phyloP scores from a whole-genome alignment of 305 asterid genomes.

The Andrographis paniculata region DNA sequence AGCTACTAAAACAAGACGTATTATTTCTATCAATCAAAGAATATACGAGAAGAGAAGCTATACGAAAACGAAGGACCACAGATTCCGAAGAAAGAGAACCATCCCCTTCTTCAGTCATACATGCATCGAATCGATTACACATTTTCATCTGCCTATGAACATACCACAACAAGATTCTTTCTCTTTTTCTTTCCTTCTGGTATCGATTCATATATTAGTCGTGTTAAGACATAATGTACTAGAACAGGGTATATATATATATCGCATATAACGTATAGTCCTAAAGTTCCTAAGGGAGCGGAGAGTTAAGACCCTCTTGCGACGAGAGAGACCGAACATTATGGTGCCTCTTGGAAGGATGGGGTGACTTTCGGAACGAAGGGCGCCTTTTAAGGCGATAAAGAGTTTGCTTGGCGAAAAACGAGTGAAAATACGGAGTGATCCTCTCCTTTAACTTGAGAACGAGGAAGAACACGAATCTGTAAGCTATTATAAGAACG shows the following conservation, averaged over 20 bases:
- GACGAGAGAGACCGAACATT: conserved; percentile 46
- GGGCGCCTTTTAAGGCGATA: conserved; percentile 40
- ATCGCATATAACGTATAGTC: neutral
- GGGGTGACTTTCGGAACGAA: conserved; percentile 37
- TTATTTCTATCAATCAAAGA: neutral
- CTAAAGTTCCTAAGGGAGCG: conserved; percentile 28
- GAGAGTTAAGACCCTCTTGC: conserved; percentile 66
- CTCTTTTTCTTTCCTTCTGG: neutral
- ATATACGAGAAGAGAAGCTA: neutral
- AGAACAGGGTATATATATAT: neutral
- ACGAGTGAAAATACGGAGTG: conserved; percentile 37
- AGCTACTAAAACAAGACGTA: neutral
- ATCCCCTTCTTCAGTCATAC: neutral
- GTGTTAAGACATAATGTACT: neutral
- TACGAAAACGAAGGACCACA: no score
- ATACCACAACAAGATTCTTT: neutral
- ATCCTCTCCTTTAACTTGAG: conserved; percentile 55
- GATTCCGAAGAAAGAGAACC: neutral
- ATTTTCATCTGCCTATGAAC: neutral
- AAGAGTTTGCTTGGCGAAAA: conserved; percentile 43
- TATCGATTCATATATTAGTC: neutral
- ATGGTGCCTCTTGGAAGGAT: conserved; percentile 33
- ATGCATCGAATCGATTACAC: neutral
- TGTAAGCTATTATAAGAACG: conserved; percentile 37
- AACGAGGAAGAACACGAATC: conserved; percentile 51